Percentiles rank a stretch among this genome's conserved stretches.
Evolutionary conservation across 2,329 filamentous ascomycete genomes (phyloP).

Genomic region (Onygenales sp.): DNA sequence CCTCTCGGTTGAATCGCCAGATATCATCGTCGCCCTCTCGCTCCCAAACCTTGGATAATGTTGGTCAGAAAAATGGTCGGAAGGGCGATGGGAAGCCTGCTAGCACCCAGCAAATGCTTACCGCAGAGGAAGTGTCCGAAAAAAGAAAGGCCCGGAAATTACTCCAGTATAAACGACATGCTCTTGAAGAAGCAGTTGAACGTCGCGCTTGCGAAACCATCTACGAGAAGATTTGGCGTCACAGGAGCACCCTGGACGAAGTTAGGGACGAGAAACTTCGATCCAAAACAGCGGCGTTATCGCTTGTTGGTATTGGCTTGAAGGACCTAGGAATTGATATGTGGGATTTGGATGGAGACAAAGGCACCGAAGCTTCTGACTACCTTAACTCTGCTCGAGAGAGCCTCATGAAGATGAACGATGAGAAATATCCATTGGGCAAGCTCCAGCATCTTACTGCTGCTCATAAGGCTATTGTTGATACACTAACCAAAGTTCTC

Average conservation of each 20-base stretch:
- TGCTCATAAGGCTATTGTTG: conserved; percentile 89
- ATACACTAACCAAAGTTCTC: conserved; percentile 60
- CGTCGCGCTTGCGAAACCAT: conserved; percentile 73
- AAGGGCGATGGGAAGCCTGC: conserved; percentile 27
- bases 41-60: conserved; percentile 46
- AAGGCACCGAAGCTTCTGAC: conserved; percentile 59
- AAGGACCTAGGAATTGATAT: conserved; percentile 75
- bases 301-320: conserved; percentile 82
- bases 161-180: conserved; percentile 65
- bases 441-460: conserved; percentile 83
- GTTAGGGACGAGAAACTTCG: conserved; percentile 89
- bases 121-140: conserved; percentile 70
- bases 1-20: conserved; percentile 63
- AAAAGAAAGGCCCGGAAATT: conserved; percentile 67
- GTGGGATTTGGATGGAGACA: conserved; percentile 49
- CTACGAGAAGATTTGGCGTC: conserved; percentile 82
- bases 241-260: conserved; percentile 85
- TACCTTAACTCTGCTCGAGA: conserved; percentile 62
- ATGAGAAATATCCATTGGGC: conserved; percentile 77
- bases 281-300: conserved; percentile 83
- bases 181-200: conserved; percentile 87
- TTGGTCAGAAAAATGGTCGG: conserved; percentile 36
- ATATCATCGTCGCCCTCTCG: conserved; percentile 46
- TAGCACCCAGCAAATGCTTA: conserved; percentile 76
- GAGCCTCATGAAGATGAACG: conserved; percentile 71